phyloP scores from a whole-genome alignment of 345 rosid genomes.

The Euphorbia pulcherrima region DNA sequence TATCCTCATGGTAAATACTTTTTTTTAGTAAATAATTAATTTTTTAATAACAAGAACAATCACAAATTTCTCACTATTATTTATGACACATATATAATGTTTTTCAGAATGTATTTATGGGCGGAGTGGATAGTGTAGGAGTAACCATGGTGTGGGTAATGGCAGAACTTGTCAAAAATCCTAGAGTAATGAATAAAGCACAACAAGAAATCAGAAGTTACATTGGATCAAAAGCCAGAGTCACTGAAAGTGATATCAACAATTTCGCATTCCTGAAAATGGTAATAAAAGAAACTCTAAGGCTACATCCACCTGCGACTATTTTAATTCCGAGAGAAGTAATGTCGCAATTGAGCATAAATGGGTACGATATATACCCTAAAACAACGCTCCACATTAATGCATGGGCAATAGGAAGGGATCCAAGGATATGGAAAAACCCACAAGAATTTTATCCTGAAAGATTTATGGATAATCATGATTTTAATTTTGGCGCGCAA shows the following conservation, averaged over 20 bases:
- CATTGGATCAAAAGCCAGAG: constrained; percentile 35
- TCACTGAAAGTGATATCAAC: constrained; percentile 29
- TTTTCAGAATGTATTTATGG: constrained; percentile 22
- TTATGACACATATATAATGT: too few relatives aligned
- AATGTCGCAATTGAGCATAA: constrained; percentile 29
- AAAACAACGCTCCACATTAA: constrained; percentile 37
- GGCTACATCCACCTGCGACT: constrained; percentile 52
- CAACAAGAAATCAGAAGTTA: constrained; percentile 49
- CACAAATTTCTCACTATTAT: too few relatives aligned
- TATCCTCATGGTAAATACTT: constrained; percentile 22
- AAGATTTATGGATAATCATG: constrained; percentile 33
- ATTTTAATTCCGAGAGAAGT: constrained; percentile 39
- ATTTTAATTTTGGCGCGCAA: constrained; percentile 39
- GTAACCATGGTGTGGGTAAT: constrained; percentile 50
- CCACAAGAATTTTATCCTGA: constrained; percentile 42
- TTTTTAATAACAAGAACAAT: too few relatives aligned
- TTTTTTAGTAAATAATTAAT: too few relatives aligned
- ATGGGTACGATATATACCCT: constrained; percentile 37
- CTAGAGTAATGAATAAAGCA: constrained; percentile 53
- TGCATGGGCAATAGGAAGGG: constrained; percentile 49
- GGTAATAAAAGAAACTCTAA: constrained; percentile 47
- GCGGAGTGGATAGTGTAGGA: constrained; percentile 50
- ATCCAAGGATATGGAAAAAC: constrained; percentile 36
- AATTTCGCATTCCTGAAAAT: constrained; percentile 30
- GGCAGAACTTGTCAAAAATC: constrained; percentile 48